Evolutionary conservation across 2,329 filamentous ascomycete genomes (phyloP), one percentile per base, ranked within the genome.

Genomic region (Trichoderma simmonsii): DNA sequence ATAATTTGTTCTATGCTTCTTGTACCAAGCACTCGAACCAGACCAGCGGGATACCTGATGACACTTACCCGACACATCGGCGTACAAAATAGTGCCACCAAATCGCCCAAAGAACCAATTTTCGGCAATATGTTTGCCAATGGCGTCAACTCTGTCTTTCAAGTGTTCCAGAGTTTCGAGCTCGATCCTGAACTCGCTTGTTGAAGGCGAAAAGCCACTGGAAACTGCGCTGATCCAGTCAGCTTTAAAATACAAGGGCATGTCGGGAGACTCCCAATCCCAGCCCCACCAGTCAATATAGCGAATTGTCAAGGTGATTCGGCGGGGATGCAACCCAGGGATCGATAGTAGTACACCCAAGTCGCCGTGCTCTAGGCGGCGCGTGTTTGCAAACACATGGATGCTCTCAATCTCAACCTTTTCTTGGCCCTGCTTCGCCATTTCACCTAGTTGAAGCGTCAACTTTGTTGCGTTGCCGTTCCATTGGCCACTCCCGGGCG

Each of bases 231-330:
- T 32, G n/a, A 85, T 79, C 84, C 84, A 86, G 0, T 43, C 11
- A 1, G 77, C 78, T 1, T 78, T 74, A 32, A 86, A 81, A 5
- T 74, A 72, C 6, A 86, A 76, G 3, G 77, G 78, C 4, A 75
- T 21, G n/a, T 51, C 43, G 39, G 39, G 39, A 43, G 39, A 43
- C 39, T 43, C 39, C 39, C 39, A 43, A 43, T 43, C 83, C 84
- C 84, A 85, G 21, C 64, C 77, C 83, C 83, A 86, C 79, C 84
- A 86, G 73, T 87, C 85, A 3, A 84, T 81, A 71, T 87, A 85
- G 0, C 85, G 82, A 8, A 87, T 80, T 0, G 85, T 87, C 12
- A 87, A 75, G 0, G 81, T 84, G 1, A 87, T 65, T 2, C 72
- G 75, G 1, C 76, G 77, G 0, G 84, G 83, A 7, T 76, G 72